These are phyloP conservation scores for Ustilago sp. DNA, from an alignment of 1,284 basidiomycete genomes.

Conservation along the genomic window DNA sequence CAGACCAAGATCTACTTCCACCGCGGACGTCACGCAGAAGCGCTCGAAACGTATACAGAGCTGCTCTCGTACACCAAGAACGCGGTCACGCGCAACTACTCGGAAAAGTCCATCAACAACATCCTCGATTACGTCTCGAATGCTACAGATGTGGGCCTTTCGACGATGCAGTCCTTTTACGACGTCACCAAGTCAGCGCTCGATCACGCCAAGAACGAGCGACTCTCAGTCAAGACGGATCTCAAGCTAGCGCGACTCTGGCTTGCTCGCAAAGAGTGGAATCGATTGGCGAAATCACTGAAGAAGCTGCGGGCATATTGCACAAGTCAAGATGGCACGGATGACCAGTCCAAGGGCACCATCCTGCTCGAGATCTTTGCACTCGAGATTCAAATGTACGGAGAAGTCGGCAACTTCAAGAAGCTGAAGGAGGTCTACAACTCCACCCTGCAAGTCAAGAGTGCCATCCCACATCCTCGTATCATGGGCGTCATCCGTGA, in stretches of 20 bases:
- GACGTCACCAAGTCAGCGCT: conserved; percentile 89
- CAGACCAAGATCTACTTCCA: conserved; percentile 94
- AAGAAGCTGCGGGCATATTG: conserved; percentile 72
- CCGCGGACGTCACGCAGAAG: conserved; percentile 81
- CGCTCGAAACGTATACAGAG: conserved; percentile 84
- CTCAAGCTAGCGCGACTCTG: conserved; percentile 96
- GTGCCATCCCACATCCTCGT: conserved; percentile 96
- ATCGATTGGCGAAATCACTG: conserved; percentile 76
- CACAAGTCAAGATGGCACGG: conserved; percentile 75
- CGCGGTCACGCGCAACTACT: conserved; percentile 66
- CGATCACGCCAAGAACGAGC: conserved; percentile 95
- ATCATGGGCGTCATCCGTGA: conserved; percentile 99
- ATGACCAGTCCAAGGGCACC: conserved; percentile 89
- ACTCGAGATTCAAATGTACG: conserved; percentile 99
- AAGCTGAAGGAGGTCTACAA: conserved; percentile 98
- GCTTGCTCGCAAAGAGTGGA: conserved; percentile 93
- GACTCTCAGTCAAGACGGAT: conserved; percentile 93
- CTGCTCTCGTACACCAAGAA: conserved; percentile 83
- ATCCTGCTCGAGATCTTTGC: conserved; percentile 98
- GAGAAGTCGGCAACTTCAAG: conserved; percentile 92
- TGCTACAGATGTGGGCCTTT: conserved; percentile 78
- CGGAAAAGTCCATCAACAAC: conserved; percentile 96
- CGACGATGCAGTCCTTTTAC: conserved; percentile 93
- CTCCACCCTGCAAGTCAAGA: conserved; percentile 89
- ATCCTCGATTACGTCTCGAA: conserved; percentile 96